Evolutionary conservation across 2,329 filamentous ascomycete species (phyloP), one percentile per base, ranked within the genome.

Genomic region (Alternaria conjuncta): DNA sequence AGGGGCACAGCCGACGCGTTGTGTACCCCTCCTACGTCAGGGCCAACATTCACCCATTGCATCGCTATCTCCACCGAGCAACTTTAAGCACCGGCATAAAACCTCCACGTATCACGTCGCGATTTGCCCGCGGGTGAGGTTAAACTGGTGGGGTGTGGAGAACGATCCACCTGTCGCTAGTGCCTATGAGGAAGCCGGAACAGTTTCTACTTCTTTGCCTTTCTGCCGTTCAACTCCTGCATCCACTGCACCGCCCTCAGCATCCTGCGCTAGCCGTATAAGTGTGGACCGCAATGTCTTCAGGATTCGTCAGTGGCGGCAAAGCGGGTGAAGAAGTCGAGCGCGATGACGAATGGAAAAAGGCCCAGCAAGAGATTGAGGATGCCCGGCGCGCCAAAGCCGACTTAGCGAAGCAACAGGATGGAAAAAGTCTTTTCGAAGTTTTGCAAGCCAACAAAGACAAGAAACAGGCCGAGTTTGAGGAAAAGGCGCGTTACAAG

Each of bases 381-480:
- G 85, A 85, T 11, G 86, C 89, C 66, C 84, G 88, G 43, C 82
- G 80, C 66, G 82, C 82, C 61, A 85, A 88, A 63, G 84, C 86
- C 28, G 85, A 87, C 59, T 80, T 84, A 63, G 82, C 84, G 61
- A 79, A 82, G 60, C 77, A 82, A 58, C 80, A 83, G 18, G 83
- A 82, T 32, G 87, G 90, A 70, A 89, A 86, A 79, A 89, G 86
- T 55, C 83, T 96, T 26, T 96, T 86, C 76, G 92, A 94, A 46
- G 85, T 92, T 3, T 80, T 96, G 55, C 90, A 95, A 80, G 92
- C 90, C 46, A 96, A 96, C 80, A 95, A 94, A 87, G 90, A 80
- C 90, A 95, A 81, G 92, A 95, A 94, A 79, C 91, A 95, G 80
- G 92, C 92, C 20, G 91, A 90, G 9, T 93, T 94, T 78, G 92